Percentiles rank a stretch among this genome's conserved stretches.
Evolutionary conservation across 2,329 filamentous ascomycete genomes (phyloP).

Genomic region (Chaetomiaceae sp.): DNA sequence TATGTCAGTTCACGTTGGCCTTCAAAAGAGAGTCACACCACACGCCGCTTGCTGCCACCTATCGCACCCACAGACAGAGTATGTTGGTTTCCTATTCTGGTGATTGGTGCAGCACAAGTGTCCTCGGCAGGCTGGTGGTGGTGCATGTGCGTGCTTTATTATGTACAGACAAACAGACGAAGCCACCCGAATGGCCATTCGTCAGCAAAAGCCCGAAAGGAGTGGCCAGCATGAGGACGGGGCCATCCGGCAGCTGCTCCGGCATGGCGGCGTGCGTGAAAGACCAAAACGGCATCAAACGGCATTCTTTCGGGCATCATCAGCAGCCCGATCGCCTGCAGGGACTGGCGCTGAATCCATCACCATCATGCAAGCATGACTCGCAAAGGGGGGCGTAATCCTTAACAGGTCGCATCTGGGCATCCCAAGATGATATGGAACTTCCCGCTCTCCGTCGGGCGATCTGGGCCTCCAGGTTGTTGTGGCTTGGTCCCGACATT

Average conservation of each 20-base stretch:
- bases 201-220: not conserved
- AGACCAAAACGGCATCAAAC: not conserved
- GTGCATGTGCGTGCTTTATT: no score
- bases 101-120: no score
- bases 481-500: not conserved
- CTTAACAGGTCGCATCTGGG: not conserved
- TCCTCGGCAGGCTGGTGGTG: no score
- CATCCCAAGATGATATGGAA: not conserved
- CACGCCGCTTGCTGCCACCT: no score
- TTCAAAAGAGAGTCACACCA: no score
- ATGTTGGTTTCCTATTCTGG: no score
- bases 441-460: not conserved
- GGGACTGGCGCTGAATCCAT: not conserved
- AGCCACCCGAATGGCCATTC: no score
- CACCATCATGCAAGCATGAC: not conserved
- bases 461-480: not conserved
- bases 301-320: slow-evolving; percentile 5
- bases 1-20: no score
- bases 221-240: slow-evolving; percentile 7
- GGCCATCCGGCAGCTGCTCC: not conserved
- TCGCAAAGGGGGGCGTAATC: not conserved
- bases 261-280: slow-evolving; percentile 1
- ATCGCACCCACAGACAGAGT: no score
- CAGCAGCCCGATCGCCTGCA: not conserved
- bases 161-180: no score